A percentile compares a stretch with the other conserved stretches of the same genome.
phyloP scores from a whole-genome alignment of 1,139 yeast species.

The Candida pseudocylindracea region DNA sequence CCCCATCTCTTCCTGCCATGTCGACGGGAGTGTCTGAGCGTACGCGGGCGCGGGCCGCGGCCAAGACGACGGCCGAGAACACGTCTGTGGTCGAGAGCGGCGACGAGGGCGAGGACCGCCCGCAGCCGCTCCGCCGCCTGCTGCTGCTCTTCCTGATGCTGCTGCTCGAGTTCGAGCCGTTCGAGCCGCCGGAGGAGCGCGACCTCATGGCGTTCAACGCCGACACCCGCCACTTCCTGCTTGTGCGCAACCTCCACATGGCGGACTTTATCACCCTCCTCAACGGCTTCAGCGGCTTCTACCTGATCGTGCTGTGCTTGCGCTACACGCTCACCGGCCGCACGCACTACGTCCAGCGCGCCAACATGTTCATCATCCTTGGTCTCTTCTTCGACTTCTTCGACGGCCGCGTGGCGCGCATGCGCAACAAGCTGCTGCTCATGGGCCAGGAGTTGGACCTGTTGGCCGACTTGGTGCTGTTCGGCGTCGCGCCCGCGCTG shows the following conservation, averaged over 20 bases:
- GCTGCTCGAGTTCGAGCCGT: conserved; percentile 14
- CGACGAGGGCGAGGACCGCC: conserved; percentile 4
- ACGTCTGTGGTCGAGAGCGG: no score
- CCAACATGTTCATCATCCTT: conserved; percentile 67
- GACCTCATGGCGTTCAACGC: conserved; percentile 62
- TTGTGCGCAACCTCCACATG: conserved; percentile 66
- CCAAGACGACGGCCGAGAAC: conserved; percentile 28
- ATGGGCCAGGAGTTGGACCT: conserved; percentile 98
- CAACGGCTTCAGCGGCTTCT: conserved; percentile 81
- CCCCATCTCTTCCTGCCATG: no score
- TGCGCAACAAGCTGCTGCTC: conserved; percentile 75
- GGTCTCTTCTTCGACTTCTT: conserved; percentile 91
- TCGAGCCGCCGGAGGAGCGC: conserved; percentile 42
- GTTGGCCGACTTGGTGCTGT: conserved; percentile 79
- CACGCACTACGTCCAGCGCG: conserved; percentile 61
- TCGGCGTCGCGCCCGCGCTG: conserved; percentile 86
- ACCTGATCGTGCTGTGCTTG: conserved; percentile 68
- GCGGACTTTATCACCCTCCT: conserved; percentile 89
- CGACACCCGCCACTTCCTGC: conserved; percentile 59
- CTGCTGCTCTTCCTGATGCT: conserved; percentile 18
- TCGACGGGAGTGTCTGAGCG: no score
- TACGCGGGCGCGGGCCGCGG: conserved; percentile 19
- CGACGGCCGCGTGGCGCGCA: conserved; percentile 92
- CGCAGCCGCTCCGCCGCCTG: conserved; percentile 14
- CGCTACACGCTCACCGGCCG: conserved; percentile 52